Base-by-base conservation (phyloP, 352 stramenopile genomes). In the Pythium plurisporium region DNA sequence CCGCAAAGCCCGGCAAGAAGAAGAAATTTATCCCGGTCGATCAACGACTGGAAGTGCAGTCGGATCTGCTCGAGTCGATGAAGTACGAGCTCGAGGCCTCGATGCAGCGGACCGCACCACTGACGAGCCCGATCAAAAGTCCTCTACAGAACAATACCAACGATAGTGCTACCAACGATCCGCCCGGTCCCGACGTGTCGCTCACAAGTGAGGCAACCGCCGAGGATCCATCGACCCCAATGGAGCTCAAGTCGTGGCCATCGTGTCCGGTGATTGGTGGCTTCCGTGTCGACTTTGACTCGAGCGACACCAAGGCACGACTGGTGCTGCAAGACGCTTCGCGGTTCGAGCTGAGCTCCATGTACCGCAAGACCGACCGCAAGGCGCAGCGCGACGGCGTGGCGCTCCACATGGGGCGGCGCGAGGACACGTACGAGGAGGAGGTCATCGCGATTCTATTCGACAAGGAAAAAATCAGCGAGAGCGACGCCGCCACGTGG, bases 311-410 rank as follows among this genome's bases (percentile, higher is more conserved):
- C 4, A 93, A 90, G 54, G 79, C 83, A n/a, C 77, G 82, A 11
- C 58, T 94, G 14, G 56, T 74, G 12, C 33, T 94, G 15, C 83
- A 91, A 52, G 83, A 94, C 49, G 81, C 81, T 12, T 76, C 78
- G 20, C 74, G 75, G 47, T 91, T 94, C 49, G 83, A 88, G 51
- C 63, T 94, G 33, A 91, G 71, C 41, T 79, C 83, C 4, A 94
- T 94, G 81, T 94, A 94, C 73, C 79, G 83, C 49, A 91, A 91
- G 63, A 94, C 79, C 1, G 83, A 94, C 62, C 77, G 76, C 36
- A 82, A 80, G 55, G 83, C 83, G n/a, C 59, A 68, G 30, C 73
- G 81, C 48, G 83, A 94, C 33, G 83, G 83, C 31, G 66, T 94
- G 15, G 79, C 83, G 20, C 53, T 91, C 50, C 80, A 88, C 45